phyloP scores from a whole-genome alignment of 495 filamentous ascomycete species.

The Trichoderma gamsii region DNA sequence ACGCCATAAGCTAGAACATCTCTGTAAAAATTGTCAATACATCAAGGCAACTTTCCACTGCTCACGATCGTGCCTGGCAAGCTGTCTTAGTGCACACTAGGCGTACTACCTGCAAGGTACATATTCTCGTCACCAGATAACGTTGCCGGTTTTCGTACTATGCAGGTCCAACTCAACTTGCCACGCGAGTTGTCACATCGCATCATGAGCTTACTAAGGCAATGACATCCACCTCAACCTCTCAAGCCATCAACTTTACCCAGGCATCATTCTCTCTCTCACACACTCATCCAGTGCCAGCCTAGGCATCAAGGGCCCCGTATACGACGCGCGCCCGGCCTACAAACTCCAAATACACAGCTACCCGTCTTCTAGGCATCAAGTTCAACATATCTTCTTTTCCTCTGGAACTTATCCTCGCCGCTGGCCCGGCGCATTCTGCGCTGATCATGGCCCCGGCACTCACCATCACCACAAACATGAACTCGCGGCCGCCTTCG shows the following conservation, averaged over 20 bases:
- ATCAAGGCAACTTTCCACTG: too few relatives aligned
- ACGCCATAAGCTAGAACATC: too few relatives aligned
- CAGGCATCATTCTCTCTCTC: too few relatives aligned
- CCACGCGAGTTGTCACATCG: not conserved
- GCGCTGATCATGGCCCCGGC: conserved; percentile 24
- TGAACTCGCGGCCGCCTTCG: conserved; percentile 25
- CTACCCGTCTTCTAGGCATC: not conserved
- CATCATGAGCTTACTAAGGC: conserved; percentile 11
- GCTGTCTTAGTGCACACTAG: too few relatives aligned
- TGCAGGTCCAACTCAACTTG: too few relatives aligned
- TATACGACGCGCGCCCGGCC: not conserved
- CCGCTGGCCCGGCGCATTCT: conserved; percentile 10
- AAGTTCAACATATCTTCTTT: not conserved
- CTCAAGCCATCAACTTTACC: not conserved
- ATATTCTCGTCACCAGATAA: not conserved
- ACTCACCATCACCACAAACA: conserved; percentile 25
- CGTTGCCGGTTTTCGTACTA: too few relatives aligned
- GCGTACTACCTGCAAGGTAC: too few relatives aligned
- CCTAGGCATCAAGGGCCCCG: not conserved
- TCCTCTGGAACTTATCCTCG: not conserved
- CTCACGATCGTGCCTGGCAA: too few relatives aligned
- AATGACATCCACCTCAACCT: not conserved
- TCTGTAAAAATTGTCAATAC: too few relatives aligned
- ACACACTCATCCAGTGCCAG: too few relatives aligned
- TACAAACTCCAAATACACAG: not conserved